These are phyloP conservation scores for Melanopsichium pennsylvanicum DNA, from an alignment of 1,284 basidiomycete species.

Conservation along the genomic window DNA sequence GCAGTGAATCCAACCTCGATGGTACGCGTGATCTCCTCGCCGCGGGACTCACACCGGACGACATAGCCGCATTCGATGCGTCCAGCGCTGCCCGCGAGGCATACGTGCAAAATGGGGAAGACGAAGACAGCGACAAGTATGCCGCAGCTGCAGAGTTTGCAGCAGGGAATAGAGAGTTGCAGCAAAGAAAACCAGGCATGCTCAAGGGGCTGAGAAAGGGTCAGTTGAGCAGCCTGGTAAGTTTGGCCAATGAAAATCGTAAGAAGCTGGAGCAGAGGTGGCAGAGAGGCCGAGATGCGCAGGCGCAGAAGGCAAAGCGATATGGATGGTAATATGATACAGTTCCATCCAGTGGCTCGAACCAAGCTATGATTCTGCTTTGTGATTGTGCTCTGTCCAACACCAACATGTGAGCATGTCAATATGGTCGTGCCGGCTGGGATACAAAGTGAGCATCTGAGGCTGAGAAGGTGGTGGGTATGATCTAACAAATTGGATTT, in stretches of 20 bases:
- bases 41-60: conserved; percentile 12
- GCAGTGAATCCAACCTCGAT: conserved; percentile 26
- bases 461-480: too few relatives aligned
- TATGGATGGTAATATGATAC: conserved; percentile 22
- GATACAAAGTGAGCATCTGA: too few relatives aligned
- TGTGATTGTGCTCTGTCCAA: too few relatives aligned
- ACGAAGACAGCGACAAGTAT: conserved; percentile 30
- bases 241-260: conserved; percentile 53
- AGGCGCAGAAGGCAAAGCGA: conserved; percentile 20
- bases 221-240: conserved; percentile 57
- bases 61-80: conserved; percentile 41
- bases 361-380: too few relatives aligned
- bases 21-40: conserved; percentile 30
- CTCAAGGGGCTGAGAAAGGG: conserved; percentile 49
- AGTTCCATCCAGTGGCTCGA: too few relatives aligned
- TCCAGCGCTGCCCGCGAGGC: conserved; percentile 46
- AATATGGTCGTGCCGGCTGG: too few relatives aligned
- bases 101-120: conserved; percentile 2
- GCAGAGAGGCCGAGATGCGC: conserved; percentile 27
- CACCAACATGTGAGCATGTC: too few relatives aligned
- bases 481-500: too few relatives aligned
- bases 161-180: conserved; percentile 23
- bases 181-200: conserved; percentile 45
- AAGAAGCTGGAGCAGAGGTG: conserved; percentile 56
- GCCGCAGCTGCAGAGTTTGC: conserved; percentile 35